phyloP scores from a whole-genome alignment of 2,329 filamentous ascomycete species.

The Scytalidium lignicola region DNA sequence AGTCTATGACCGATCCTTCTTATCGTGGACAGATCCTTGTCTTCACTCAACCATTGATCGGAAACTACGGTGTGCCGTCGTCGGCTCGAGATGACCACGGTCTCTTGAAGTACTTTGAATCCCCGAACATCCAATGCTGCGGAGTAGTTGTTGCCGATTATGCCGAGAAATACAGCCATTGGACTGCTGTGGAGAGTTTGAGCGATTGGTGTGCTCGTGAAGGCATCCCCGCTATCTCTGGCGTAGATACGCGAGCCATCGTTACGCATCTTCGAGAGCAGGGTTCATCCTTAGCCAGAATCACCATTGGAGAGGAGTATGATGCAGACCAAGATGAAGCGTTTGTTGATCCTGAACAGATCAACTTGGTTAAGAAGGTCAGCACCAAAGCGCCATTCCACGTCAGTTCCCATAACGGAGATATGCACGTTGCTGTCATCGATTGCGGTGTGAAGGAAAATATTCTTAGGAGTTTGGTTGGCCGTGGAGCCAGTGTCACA shows the following conservation, averaged over 20 bases:
- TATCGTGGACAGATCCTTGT: slow-evolving; percentile 95
- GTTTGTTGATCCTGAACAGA: slow-evolving; percentile 90
- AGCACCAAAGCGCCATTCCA: slow-evolving; percentile 98
- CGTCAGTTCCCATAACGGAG: slow-evolving; percentile 75
- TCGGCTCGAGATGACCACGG: slow-evolving; percentile 79
- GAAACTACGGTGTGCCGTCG: slow-evolving; percentile 96
- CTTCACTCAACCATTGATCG: slow-evolving; percentile 96
- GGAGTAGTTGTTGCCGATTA: slow-evolving; percentile 96
- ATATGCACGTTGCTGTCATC: slow-evolving; percentile 87
- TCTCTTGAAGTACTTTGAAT: slow-evolving; percentile 96
- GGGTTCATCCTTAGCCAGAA: slow-evolving; percentile 90
- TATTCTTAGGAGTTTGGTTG: slow-evolving; percentile 90
- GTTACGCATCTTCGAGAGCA: slow-evolving; percentile 95
- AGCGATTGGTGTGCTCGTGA: slow-evolving; percentile 93
- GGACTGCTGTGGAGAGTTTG: slow-evolving; percentile 94
- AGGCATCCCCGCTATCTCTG: slow-evolving; percentile 91
- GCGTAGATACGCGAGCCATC: slow-evolving; percentile 94
- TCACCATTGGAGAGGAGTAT: slow-evolving; percentile 95
- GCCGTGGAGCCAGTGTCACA: slow-evolving; percentile 85
- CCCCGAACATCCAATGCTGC: slow-evolving; percentile 92
- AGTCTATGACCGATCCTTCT: slow-evolving; percentile 85
- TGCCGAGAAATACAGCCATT: slow-evolving; percentile 91
- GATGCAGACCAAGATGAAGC: slow-evolving; percentile 97
- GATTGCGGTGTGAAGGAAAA: slow-evolving; percentile 99
- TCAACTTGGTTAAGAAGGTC: slow-evolving; percentile 93